phyloP scores from a whole-genome alignment of 2,329 filamentous ascomycete species.

The Hypoxylon sp. region DNA sequence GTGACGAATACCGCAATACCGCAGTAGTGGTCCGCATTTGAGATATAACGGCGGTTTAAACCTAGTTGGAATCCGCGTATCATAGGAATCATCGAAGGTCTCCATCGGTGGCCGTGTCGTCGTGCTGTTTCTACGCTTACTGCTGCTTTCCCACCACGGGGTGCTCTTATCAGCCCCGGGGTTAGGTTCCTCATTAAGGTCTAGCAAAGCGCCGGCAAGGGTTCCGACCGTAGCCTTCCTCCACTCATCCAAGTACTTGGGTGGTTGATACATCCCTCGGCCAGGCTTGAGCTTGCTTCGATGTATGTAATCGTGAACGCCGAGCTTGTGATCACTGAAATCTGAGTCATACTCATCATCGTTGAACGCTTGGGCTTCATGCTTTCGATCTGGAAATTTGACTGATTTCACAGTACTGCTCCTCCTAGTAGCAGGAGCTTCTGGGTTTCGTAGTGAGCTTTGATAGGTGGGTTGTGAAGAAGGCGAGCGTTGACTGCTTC shows the following conservation, averaged over 20 bases:
- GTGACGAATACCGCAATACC: conserved; percentile 86
- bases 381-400: conserved; percentile 52
- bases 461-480: conserved; percentile 35
- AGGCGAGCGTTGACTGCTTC: conserved; percentile 38
- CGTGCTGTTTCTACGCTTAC: conserved; percentile 63
- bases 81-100: conserved; percentile 77
- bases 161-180: conserved; percentile 64
- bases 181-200: conserved; percentile 64
- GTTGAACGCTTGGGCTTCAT: conserved; percentile 40
- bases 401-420: conserved; percentile 50
- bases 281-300: conserved; percentile 60
- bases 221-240: conserved; percentile 75
- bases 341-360: conserved; percentile 49
- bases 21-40: conserved; percentile 89
- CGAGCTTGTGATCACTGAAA: conserved; percentile 44
- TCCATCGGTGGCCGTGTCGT: conserved; percentile 69
- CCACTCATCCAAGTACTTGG: conserved; percentile 79
- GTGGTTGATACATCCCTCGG: conserved; percentile 70
- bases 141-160: conserved; percentile 83
- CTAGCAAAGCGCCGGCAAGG: conserved; percentile 71
- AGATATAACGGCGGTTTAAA: conserved; percentile 90
- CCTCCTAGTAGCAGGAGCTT: conserved; percentile 30
- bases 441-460: conserved; percentile 34
- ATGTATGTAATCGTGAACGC: conserved; percentile 51
- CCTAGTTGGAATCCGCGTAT: conserved; percentile 73